Percentiles rank a stretch among this genome's conserved stretches.
phyloP scores from a whole-genome alignment of 768 basidiomycete genomes.

The Gyrodon lividus region DNA sequence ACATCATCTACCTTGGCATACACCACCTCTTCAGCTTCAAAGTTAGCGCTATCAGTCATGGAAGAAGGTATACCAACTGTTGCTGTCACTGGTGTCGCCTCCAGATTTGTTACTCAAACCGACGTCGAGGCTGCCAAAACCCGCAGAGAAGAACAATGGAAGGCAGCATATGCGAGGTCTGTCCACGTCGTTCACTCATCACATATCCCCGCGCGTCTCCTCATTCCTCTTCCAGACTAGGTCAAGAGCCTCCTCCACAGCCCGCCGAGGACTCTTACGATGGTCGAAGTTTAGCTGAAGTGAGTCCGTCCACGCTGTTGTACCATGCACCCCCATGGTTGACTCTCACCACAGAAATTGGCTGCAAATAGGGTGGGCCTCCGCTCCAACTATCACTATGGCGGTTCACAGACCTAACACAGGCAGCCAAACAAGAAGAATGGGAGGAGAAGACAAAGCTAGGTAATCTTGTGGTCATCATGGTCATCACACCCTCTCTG shows the following conservation, averaged over 20 bases:
- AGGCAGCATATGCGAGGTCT: constrained; percentile 83
- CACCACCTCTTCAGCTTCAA: constrained; percentile 5
- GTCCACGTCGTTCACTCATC: not conserved
- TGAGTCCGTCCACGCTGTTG: constrained; percentile 38
- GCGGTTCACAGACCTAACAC: constrained; percentile 10
- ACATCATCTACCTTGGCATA: no score
- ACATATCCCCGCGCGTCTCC: not conserved
- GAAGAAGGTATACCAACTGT: constrained; percentile 73
- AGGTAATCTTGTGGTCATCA: constrained; percentile 28
- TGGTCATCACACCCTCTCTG: constrained; percentile 2
- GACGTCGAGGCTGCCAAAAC: constrained; percentile 74
- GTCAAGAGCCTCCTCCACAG: constrained; percentile 79
- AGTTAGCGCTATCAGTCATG: constrained; percentile 36
- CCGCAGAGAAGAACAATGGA: constrained; percentile 82
- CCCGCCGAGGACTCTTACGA: constrained; percentile 78
- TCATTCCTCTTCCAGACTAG: constrained; percentile 48
- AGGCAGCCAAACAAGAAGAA: constrained; percentile 91
- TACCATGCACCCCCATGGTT: constrained; percentile 8
- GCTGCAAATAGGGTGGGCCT: constrained; percentile 77
- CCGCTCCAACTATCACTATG: constrained; percentile 1
- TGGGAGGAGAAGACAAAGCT: constrained; percentile 91
- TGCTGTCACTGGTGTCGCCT: constrained; percentile 70
- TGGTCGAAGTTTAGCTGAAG: constrained; percentile 87
- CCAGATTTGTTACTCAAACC: constrained; percentile 78
- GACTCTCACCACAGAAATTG: constrained; percentile 59